These are phyloP conservation scores for Pilobolus umbonatus DNA, from an alignment of 192 early-diverging fungal genomes.

Conservation along the genomic window DNA sequence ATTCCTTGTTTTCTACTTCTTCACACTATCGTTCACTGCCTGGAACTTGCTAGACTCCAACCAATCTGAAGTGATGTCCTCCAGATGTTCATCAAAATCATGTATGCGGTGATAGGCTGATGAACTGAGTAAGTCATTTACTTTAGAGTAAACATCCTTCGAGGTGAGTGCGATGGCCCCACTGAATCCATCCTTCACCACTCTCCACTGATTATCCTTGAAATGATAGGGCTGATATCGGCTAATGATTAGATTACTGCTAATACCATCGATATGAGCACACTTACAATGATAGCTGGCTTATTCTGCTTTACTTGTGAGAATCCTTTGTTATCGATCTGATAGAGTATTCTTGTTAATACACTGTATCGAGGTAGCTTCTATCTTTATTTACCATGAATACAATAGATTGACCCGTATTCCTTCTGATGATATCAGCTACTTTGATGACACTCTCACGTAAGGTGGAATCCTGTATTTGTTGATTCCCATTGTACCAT, in stretches of 20 bases:
- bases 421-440: slow-evolving; percentile 43
- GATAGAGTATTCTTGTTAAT: not conserved
- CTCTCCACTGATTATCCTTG: slow-evolving; percentile 51
- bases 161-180: slow-evolving; percentile 24
- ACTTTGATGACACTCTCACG: slow-evolving; percentile 46
- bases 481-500: slow-evolving; percentile 58
- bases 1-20: not conserved
- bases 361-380: slow-evolving; percentile 1
- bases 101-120: slow-evolving; percentile 42
- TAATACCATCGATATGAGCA: too few relatives aligned
- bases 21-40: not conserved
- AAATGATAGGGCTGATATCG: slow-evolving; percentile 43
- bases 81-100: slow-evolving; percentile 70
- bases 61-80: slow-evolving; percentile 62
- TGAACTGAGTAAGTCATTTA: slow-evolving; percentile 32
- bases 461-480: slow-evolving; percentile 37
- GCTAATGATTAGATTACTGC: not conserved
- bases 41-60: slow-evolving; percentile 27
- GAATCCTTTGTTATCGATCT: slow-evolving; percentile 1
- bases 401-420: slow-evolving; percentile 42
- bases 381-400: slow-evolving; percentile 42
- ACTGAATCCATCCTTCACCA: slow-evolving; percentile 36
- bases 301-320: slow-evolving; percentile 9
- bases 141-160: slow-evolving; percentile 34
- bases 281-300: slow-evolving; percentile 27